Evolutionary conservation across 768 basidiomycete genomes (phyloP).

Genomic region (Leccinellum luteum): DNA sequence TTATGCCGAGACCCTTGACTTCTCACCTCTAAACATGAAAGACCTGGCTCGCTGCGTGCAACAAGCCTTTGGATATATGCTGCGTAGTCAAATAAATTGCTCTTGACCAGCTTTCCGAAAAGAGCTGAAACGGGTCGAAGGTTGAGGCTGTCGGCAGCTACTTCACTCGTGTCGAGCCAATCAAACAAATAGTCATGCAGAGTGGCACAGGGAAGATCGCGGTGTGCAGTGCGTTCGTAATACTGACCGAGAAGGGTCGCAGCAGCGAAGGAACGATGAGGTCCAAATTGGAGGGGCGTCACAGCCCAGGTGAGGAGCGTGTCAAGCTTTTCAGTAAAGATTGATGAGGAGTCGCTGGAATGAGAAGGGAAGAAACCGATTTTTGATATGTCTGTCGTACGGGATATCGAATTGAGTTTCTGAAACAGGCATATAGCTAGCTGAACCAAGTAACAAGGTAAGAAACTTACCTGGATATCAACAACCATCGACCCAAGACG

Average conservation of each 20-base stretch:
- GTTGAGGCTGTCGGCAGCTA: slow-evolving; percentile 55
- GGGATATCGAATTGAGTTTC: slow-evolving; percentile 77
- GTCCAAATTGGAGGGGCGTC: slow-evolving; percentile 77
- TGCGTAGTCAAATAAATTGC: slow-evolving; percentile 70
- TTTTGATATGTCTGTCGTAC: slow-evolving; percentile 55
- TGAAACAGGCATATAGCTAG: slow-evolving; percentile 27
- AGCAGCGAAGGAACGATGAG: slow-evolving; percentile 75
- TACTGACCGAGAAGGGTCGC: slow-evolving; percentile 65
- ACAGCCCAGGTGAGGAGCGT: slow-evolving; percentile 79
- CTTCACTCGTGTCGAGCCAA: slow-evolving; percentile 71
- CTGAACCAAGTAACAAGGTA: not conserved
- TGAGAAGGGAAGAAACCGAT: slow-evolving; percentile 58
- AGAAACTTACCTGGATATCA: slow-evolving; percentile 44
- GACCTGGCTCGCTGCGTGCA: slow-evolving; percentile 67
- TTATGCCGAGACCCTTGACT: not conserved
- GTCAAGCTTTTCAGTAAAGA: slow-evolving; percentile 68
- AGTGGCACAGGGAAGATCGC: slow-evolving; percentile 56
- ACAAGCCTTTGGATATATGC: slow-evolving; percentile 79
- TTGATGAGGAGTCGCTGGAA: slow-evolving; percentile 31
- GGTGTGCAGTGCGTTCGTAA: slow-evolving; percentile 61
- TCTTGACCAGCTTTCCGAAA: slow-evolving; percentile 68
- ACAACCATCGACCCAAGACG: slow-evolving; percentile 59
- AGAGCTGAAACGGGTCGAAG: slow-evolving; percentile 61
- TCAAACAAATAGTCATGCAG: slow-evolving; percentile 78
- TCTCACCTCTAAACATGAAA: slow-evolving; percentile 53